Conservation (phyloP, 139 green algal species). For the Edaphochlamys debaryana region DNA sequence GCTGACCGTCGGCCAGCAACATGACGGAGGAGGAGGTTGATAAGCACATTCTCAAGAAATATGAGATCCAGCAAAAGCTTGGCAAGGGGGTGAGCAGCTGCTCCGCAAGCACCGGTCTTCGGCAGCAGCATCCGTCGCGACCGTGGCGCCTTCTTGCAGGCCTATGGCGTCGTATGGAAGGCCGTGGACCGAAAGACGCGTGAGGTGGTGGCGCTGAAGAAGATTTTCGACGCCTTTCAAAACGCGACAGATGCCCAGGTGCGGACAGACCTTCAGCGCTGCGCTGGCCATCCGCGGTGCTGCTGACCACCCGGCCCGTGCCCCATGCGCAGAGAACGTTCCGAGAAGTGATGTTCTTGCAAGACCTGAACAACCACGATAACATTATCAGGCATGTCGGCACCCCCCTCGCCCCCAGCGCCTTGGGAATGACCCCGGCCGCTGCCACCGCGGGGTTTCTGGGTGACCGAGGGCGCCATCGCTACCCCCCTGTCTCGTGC, state of each 20-base stretch:
- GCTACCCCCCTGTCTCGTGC: too few species aligned
- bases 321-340: conserved; percentile 88
- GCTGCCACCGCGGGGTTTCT: too few species aligned
- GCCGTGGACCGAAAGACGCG: conserved; percentile 90
- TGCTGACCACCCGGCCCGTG: too few species aligned
- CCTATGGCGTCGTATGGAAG: conserved; percentile 98
- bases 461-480: too few species aligned
- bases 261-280: background rate
- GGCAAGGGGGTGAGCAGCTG: conserved; percentile 84
- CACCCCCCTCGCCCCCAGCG: too few species aligned
- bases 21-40: conserved; percentile 91
- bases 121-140: too few species aligned
- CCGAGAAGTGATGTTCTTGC: conserved; percentile 98
- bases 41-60: conserved; percentile 93
- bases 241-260: conserved; percentile 98
- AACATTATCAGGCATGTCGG: conserved; percentile 89
- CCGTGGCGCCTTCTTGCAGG: conserved; percentile 64
- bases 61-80: conserved; percentile 93
- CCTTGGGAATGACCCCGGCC: too few species aligned
- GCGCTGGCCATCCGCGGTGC: too few species aligned
- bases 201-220: conserved; percentile 93
- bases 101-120: too few species aligned
- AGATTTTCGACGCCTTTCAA: conserved; percentile 99
- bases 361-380: conserved; percentile 93
- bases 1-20: too few species aligned